Conservation (phyloP, 371 early-diverging fungal genomes). For the Mucor circinelloides region DNA sequence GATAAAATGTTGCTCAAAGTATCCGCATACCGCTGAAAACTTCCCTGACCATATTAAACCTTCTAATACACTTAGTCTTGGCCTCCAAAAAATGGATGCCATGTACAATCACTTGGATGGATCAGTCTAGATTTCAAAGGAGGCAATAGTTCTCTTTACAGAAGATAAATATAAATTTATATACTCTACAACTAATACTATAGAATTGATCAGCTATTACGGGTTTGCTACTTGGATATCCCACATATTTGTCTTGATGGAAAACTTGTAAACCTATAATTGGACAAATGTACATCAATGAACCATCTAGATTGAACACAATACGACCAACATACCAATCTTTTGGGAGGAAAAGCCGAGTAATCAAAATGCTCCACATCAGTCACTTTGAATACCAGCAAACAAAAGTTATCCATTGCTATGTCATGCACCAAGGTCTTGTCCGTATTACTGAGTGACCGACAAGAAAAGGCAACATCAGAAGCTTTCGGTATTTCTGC, state of each 20-base stretch:
- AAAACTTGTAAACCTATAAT: background rate
- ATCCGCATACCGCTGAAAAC: no score
- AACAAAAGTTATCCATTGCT: constrained; percentile 77
- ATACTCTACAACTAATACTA: no score
- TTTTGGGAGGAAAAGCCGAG: constrained; percentile 51
- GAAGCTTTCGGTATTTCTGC: constrained; percentile 58
- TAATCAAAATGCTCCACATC: constrained; percentile 68
- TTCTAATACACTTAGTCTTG: no score
- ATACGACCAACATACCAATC: constrained; percentile 42
- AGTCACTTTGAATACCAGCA: constrained; percentile 68
- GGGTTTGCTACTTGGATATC: constrained; percentile 14
- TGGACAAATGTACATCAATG: background rate
- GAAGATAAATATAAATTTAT: no score
- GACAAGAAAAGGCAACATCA: constrained; percentile 57
- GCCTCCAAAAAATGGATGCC: no score
- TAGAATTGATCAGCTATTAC: background rate
- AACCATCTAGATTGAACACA: background rate
- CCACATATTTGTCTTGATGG: background rate
- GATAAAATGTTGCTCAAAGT: no score
- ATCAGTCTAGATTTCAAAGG: no score
- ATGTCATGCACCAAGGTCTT: constrained; percentile 57
- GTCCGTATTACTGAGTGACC: constrained; percentile 46
- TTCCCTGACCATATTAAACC: no score
- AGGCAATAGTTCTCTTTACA: no score
- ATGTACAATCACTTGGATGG: no score